Base-by-base conservation (phyloP, 2,329 filamentous ascomycete species). In the Ascosphaera apis region DNA sequence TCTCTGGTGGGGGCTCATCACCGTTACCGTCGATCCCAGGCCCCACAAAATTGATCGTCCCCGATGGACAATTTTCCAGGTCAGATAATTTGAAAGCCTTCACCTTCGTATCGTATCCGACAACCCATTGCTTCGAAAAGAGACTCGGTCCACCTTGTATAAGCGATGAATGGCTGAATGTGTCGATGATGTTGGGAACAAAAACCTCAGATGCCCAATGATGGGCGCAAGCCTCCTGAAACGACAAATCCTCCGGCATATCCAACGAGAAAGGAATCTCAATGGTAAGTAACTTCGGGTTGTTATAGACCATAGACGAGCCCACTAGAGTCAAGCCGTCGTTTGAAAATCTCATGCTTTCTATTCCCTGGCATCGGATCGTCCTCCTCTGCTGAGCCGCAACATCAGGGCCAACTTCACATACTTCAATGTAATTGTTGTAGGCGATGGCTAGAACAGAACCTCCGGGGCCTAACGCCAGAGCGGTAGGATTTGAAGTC, bases 171-270 rank as follows among this genome's bases (percentile, higher is more conserved):
- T 84, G 77, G 44, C 76, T 82, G 48, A 77, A 83, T 43, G 80
- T 75, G 35, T 72, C 68, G 44, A 74, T 81, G n/a, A 72, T 75
- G 44, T 83, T 80, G 3, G 80, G 79, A 38, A 86, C 86, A 2
- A 88, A 58, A 33, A 88, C 84, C 23, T 82, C 83, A 0, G 78
- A 82, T 4, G 80, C 86, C 80, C 80, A 88, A 48, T 86, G 66
- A 16, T 74, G 69, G 49, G 74, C 77, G 41, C 82, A 65, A 41
- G 72, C 67, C 39, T 79, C 70, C 38, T 54, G 52, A 15, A 53
- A 50, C 6, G 57, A 56, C 28, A 61, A 46, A 39, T 76, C 72
- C 9, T 61, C 48, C 37, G 56, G 55, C 19, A 55, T 52, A 35
- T 62, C 65, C 31, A 79, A 74, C 50, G 80, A 82, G 47, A 83